Conservation (phyloP, 1,284 basidiomycete genomes). For the Heterobasidion occidentale region DNA sequence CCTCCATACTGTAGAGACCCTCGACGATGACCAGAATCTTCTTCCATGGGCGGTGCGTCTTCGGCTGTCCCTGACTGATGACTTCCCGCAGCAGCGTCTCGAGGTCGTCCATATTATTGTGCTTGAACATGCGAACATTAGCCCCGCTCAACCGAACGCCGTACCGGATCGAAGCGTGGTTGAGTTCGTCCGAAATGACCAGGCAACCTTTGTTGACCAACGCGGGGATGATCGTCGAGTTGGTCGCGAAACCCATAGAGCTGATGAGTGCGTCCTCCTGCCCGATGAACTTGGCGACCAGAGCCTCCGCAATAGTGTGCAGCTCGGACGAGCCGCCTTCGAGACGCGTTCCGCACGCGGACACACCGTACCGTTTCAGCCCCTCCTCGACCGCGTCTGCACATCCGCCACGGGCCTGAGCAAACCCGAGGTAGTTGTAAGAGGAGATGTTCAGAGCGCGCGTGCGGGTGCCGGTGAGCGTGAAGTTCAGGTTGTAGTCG, state of each 20-base stretch:
- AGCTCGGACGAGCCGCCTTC: conserved; percentile 84
- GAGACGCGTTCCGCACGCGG: conserved; percentile 70
- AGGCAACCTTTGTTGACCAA: conserved; percentile 88
- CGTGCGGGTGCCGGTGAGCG: conserved; percentile 74
- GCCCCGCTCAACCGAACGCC: conserved; percentile 89
- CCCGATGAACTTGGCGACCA: conserved; percentile 88
- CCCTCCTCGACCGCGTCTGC: conserved; percentile 87
- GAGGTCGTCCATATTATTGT: conserved; percentile 87
- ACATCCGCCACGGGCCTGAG: conserved; percentile 88
- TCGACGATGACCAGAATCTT: conserved; percentile 96
- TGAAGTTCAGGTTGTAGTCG: conserved; percentile 79
- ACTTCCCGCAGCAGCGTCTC: conserved; percentile 83
- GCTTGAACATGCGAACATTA: conserved; percentile 91
- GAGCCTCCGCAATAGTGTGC: conserved; percentile 76
- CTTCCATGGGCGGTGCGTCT: conserved; percentile 98
- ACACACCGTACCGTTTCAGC: conserved; percentile 76
- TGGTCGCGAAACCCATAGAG: conserved; percentile 98
- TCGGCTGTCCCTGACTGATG: conserved; percentile 95
- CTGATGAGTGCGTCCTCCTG: conserved; percentile 85
- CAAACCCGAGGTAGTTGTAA: conserved; percentile 99
- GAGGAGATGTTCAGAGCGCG: conserved; percentile 95
- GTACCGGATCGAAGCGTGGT: conserved; percentile 94
- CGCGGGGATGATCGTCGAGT: conserved; percentile 93
- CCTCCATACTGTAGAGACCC: conserved; percentile 98
- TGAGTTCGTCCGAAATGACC: conserved; percentile 96